Percentiles rank a stretch among this genome's conserved stretches.
Conservation (phyloP, 75 land plant genomes). For the Picea sitchensis region DNA sequence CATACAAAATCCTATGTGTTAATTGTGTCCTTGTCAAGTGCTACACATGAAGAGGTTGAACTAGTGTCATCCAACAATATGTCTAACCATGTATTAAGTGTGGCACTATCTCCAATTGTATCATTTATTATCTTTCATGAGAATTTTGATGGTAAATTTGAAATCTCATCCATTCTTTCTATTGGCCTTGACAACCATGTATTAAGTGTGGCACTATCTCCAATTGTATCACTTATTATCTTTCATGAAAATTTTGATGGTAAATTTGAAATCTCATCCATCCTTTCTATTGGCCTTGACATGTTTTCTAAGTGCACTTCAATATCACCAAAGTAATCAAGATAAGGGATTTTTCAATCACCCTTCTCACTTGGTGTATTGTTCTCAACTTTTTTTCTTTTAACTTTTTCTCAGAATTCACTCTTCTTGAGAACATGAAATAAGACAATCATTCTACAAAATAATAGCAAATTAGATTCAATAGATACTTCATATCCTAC, state of each 20-base stretch:
- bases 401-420: no score
- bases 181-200: background rate
- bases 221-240: background rate
- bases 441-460: slow-evolving; percentile 7
- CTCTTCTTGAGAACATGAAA: background rate
- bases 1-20: background rate
- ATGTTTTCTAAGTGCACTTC: background rate
- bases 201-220: background rate
- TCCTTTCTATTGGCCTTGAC: background rate
- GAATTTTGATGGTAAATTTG: background rate
- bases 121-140: background rate
- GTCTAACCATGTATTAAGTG: background rate
- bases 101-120: background rate
- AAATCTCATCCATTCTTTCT: background rate
- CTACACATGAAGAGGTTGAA: background rate
- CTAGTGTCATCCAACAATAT: background rate
- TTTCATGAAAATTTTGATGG: no score
- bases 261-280: background rate
- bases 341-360: background rate
- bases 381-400: background rate
- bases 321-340: background rate
- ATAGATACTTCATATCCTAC: background rate
- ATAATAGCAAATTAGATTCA: background rate
- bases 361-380: background rate
- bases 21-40: background rate